These are phyloP conservation scores for Fennellomyces sp. DNA, from an alignment of 371 early-diverging fungal species.

Conservation along the genomic window DNA sequence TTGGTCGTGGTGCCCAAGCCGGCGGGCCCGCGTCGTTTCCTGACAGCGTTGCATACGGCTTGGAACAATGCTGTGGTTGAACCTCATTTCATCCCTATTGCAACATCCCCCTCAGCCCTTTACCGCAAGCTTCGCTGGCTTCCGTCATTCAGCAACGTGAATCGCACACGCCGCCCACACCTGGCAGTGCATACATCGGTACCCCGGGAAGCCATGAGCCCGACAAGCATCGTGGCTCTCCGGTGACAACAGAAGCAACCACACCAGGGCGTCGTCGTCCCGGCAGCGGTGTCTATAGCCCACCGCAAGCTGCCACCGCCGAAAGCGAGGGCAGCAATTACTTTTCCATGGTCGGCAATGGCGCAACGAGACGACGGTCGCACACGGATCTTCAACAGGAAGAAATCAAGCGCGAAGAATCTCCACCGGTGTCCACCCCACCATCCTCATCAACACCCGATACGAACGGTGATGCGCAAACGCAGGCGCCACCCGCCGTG, in stretches of 20 bases:
- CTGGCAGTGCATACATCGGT: conserved; percentile 13
- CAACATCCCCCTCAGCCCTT: conserved; percentile 59
- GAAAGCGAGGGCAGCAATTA: conserved; percentile 10
- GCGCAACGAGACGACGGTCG: conserved; percentile 8
- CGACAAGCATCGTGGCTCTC: conserved; percentile 15
- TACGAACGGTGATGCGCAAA: too few relatives aligned
- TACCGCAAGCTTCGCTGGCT: conserved; percentile 14
- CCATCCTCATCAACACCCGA: too few relatives aligned
- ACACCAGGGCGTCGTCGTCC: conserved; percentile 12
- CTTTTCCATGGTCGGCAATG: conserved; percentile 15
- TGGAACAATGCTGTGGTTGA: conserved; percentile 59
- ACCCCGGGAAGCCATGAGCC: conserved; percentile 9
- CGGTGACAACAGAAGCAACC: too few relatives aligned
- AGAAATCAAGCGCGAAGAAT: neutral
- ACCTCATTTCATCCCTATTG: conserved; percentile 65
- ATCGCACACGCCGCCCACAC: conserved; percentile 14
- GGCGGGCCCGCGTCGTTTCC: conserved; percentile 67
- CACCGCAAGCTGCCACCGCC: conserved; percentile 1
- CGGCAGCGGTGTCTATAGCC: conserved; percentile 19
- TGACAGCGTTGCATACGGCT: conserved; percentile 68
- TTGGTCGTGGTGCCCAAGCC: conserved; percentile 72
- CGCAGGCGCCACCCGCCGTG: too few relatives aligned
- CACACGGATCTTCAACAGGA: conserved; percentile 5
- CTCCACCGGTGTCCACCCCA: too few relatives aligned
- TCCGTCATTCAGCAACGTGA: conserved; percentile 12